These are phyloP conservation scores for Paramecium caudatum DNA, from an alignment of 73 alveolate genomes.

Conservation along the genomic window DNA sequence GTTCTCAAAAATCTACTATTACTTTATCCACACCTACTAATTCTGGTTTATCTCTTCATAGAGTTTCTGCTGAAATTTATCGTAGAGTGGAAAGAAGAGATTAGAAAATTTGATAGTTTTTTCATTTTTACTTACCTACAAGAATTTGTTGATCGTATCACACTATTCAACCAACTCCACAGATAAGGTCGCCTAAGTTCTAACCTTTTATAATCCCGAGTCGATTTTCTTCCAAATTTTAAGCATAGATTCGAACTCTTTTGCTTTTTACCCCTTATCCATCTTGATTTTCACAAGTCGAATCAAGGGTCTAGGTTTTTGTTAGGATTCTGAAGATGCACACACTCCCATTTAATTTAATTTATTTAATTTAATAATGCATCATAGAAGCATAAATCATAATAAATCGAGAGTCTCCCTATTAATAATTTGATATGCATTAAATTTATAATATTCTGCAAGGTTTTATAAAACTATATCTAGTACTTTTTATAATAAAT, in stretches of 20 bases:
- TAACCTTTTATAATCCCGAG: not conserved
- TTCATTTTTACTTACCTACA: not conserved
- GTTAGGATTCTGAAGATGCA: not conserved
- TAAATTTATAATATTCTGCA: not conserved
- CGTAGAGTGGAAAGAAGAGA: not conserved
- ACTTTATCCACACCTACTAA: not conserved
- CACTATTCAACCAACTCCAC: not conserved
- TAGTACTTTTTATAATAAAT: not conserved
- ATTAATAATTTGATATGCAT: not conserved
- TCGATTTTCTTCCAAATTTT: slow-evolving; percentile 6
- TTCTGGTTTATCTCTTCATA: not conserved
- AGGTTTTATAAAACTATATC: not conserved
- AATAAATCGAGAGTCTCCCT: not conserved
- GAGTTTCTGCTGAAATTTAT: not conserved
- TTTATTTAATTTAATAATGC: not conserved
- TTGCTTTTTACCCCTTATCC: not conserved
- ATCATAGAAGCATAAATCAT: not conserved
- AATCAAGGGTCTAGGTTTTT: not conserved
- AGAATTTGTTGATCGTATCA: not conserved
- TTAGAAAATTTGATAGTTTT: not conserved
- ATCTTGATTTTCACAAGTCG: not conserved
- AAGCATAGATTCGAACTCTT: not conserved
- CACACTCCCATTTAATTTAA: not conserved
- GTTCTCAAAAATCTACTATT: not conserved
- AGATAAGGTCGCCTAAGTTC: not conserved